Base-by-base conservation (phyloP, 257 asterid genomes). In the Plantago major region DNA sequence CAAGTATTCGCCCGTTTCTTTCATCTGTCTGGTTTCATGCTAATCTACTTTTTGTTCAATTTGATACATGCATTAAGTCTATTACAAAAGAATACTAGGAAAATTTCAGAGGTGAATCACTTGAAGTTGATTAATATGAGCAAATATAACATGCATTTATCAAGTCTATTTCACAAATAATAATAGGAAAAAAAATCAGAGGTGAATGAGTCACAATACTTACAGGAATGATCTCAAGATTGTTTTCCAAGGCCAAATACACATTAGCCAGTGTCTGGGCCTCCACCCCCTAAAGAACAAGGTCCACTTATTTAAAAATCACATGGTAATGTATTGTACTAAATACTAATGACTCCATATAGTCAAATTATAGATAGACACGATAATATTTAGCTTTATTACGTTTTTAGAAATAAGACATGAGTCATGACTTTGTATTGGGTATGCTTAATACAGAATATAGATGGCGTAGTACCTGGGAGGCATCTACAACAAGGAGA, bases 201-300 rank as follows among this genome's bases (percentile, higher is more conserved):
- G 52, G 37, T 61, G 14, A 11, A 49, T 42, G 55, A 22, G 42
- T 18, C 51, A 33, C 26, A 62, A 70, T 4, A 74, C 95, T 80
- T 75, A 93, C 99, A 58, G 99, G 99, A 67, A 93, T 87, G 60
- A 93, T 89, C 76, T 93, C 99, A 65, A 93, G 99, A 81, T 89
- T 87, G 89, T 82, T 89, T 78, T 93, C 99, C 96, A 93, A 67
- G 49, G 99, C 99, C 76, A 93, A 74, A 79, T 93, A 93, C 71
- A 92, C 94, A 78, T 93, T 93, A 59, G 99, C 99, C 73, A 93
- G 80, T 49, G 99, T 93, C 75, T 93, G 99, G 57, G 99, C 99
- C 82, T 93, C 99, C 78, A 93, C 99, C 62, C 99, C 99, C 99
- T 92, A 67, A 42, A 77, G 73, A 68, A 66, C 18, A 48, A 66